Conservation (phyloP, 176 grass and related monocot genomes). For the Alloteropsis semialata region DNA sequence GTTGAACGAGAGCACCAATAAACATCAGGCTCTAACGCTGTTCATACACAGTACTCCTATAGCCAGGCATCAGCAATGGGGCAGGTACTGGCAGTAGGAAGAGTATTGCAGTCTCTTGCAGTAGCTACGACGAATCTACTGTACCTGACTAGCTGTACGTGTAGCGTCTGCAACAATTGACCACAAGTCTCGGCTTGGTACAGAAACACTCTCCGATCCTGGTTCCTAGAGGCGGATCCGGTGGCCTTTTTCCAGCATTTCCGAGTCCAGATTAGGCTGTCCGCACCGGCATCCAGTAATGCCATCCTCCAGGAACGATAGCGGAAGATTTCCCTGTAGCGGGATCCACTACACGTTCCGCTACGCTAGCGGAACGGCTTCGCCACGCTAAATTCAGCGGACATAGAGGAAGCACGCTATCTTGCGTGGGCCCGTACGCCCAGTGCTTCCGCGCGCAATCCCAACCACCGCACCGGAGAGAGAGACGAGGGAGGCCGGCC, state of each 20-base stretch:
- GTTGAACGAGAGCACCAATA: slow-evolving; percentile 17
- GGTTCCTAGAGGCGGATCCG: background rate
- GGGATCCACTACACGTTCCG: too few species aligned
- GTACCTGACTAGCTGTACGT: background rate
- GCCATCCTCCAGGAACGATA: too few species aligned
- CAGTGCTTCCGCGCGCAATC: too few species aligned
- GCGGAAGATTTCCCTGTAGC: too few species aligned
- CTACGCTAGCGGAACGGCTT: too few species aligned
- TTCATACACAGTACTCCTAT: background rate
- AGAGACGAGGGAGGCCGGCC: too few species aligned
- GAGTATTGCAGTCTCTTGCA: background rate
- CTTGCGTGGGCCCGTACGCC: too few species aligned
- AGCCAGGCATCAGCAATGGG: background rate
- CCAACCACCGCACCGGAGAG: too few species aligned
- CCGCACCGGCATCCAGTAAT: too few species aligned
- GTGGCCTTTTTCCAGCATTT: background rate
- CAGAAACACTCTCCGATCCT: background rate
- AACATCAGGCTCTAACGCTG: background rate
- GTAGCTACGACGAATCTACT: background rate
- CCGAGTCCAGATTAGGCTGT: too few species aligned
- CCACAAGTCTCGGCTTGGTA: background rate
- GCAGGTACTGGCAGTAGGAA: background rate
- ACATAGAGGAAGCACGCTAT: too few species aligned
- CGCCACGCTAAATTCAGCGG: too few species aligned
- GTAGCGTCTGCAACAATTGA: background rate